Evolutionary conservation across 179 eudicot species (phyloP).

Genomic region (Vitellaria paradoxa): DNA sequence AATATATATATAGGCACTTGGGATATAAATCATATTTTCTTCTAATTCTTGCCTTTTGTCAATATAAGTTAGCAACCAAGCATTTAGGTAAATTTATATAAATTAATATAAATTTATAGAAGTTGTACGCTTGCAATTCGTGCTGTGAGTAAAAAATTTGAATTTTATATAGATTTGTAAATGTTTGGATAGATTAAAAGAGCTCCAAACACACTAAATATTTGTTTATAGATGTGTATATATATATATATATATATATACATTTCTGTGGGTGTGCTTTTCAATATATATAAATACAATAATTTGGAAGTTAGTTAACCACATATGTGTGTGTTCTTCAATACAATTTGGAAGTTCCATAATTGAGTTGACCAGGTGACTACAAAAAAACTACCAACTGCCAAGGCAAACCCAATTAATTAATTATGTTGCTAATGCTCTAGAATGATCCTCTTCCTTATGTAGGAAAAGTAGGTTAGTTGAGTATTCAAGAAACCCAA

Average conservation of each 20-base stretch:
- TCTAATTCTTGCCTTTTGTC: not conserved
- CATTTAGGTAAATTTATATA: too few species aligned
- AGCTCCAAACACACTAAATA: too few species aligned
- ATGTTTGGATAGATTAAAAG: too few species aligned
- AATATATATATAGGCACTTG: not conserved
- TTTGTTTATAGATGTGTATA: not conserved
- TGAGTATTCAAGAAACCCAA: not conserved
- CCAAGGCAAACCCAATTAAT: not conserved
- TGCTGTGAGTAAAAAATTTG: too few species aligned
- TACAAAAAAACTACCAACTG: not conserved
- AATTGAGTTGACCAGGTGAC: not conserved
- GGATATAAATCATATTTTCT: conserved; percentile 8
- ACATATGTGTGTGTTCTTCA: not conserved
- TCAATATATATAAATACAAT: too few species aligned
- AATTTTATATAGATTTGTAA: too few species aligned
- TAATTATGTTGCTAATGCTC: not conserved
- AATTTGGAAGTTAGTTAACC: too few species aligned
- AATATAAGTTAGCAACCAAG: not conserved
- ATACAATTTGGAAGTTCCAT: not conserved
- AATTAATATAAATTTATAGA: too few species aligned
- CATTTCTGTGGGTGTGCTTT: not conserved
- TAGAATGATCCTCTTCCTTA: not conserved
- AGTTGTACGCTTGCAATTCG: too few species aligned
- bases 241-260: not conserved
- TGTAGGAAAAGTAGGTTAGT: not conserved